A percentile compares a stretch with the other conserved stretches of the same genome.
These are phyloP conservation scores for Nicotiana attenuata DNA, from an alignment of 257 asterid species.

Conservation along the genomic window DNA sequence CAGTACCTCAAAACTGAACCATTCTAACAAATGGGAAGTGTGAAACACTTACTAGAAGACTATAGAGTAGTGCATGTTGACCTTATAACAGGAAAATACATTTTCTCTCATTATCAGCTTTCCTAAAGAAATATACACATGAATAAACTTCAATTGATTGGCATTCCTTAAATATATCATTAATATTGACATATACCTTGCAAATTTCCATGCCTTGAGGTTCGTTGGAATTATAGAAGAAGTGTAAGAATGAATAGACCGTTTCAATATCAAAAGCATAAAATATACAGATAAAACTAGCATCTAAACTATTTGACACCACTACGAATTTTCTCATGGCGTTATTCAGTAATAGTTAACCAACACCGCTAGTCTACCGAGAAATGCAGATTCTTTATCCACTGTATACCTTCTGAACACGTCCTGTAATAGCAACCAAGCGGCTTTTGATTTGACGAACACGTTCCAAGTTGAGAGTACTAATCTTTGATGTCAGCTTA, in stretches of 20 bases:
- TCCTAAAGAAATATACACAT: neutral
- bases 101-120: neutral
- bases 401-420: slow-evolving; percentile 80
- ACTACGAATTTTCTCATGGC: neutral
- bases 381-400: slow-evolving; percentile 7
- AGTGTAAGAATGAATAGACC: neutral
- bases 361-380: neutral
- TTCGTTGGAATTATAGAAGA: neutral
- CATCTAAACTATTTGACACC: neutral
- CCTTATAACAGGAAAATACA: neutral
- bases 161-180: neutral
- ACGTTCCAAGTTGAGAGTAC: slow-evolving; percentile 95
- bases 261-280: neutral
- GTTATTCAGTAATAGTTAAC: neutral
- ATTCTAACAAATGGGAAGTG: neutral
- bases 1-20: neutral
- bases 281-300: neutral
- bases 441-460: slow-evolving; percentile 96
- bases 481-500: slow-evolving; percentile 82
- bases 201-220: neutral
- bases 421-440: slow-evolving; percentile 92
- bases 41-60: neutral
- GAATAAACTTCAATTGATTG: neutral
- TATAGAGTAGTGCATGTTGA: neutral
- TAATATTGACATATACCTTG: neutral